A percentile compares a stretch with the other conserved stretches of the same genome.
Evolutionary conservation across 768 basidiomycete species (phyloP).

Genomic region (Boletus pseudo-olivaceus): DNA sequence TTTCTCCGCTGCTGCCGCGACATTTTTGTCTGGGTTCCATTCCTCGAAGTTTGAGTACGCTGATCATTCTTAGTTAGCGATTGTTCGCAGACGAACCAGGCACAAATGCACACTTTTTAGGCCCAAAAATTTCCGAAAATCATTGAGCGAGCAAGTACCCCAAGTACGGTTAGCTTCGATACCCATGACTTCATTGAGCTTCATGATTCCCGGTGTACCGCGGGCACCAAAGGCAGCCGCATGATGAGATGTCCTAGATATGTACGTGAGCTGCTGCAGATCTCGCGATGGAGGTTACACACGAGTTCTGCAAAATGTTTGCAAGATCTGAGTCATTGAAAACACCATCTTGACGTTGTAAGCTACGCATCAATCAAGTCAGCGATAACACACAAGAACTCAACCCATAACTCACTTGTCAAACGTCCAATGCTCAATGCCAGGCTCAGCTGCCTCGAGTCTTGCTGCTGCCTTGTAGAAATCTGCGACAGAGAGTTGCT

Average conservation of each 20-base stretch:
- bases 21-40: slow-evolving; percentile 73
- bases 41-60: slow-evolving; percentile 70
- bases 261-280: neutral
- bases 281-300: slow-evolving; percentile 23
- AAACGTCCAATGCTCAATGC: slow-evolving; percentile 63
- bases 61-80: slow-evolving; percentile 24
- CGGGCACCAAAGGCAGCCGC: slow-evolving; percentile 75
- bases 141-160: slow-evolving; percentile 83
- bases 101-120: slow-evolving; percentile 53
- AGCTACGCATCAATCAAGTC: slow-evolving; percentile 33
- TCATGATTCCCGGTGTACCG: slow-evolving; percentile 72
- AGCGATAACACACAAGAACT: neutral
- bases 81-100: neutral
- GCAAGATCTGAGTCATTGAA: slow-evolving; percentile 77
- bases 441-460: slow-evolving; percentile 40
- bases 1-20: slow-evolving; percentile 70
- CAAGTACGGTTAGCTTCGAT: slow-evolving; percentile 72
- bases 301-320: slow-evolving; percentile 64
- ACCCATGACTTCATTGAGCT: slow-evolving; percentile 79
- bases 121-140: slow-evolving; percentile 80
- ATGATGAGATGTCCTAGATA: slow-evolving; percentile 59
- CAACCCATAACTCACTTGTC: slow-evolving; percentile 41
- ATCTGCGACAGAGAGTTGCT: slow-evolving; percentile 45
- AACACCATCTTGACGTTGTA: slow-evolving; percentile 56
- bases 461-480: slow-evolving; percentile 46